Percentiles rank a stretch among this genome's conserved stretches.
phyloP scores from a whole-genome alignment of 192 early-diverging fungal genomes.

The Jimgerdemannia flammicorona region DNA sequence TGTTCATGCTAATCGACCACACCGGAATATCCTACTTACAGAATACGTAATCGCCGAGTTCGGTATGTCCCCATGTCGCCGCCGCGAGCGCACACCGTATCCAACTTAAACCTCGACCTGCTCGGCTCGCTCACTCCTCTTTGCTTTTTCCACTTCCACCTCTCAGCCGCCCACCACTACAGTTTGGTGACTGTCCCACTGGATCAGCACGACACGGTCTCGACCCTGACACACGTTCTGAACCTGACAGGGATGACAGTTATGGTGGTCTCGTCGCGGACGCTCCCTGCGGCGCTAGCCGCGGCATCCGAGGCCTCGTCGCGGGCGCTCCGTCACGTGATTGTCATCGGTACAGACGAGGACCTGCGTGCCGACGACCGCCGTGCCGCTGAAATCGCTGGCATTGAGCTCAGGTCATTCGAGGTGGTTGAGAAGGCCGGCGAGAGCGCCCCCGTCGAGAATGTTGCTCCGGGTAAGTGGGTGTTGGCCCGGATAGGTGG shows the following conservation, averaged over 20 bases:
- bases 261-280: slow-evolving; percentile 22
- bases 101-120: too few species aligned
- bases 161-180: slow-evolving; percentile 32
- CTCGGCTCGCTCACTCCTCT: not conserved
- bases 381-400: slow-evolving; percentile 1
- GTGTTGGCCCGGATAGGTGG: not conserved
- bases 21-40: not conserved
- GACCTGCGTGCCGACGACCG: slow-evolving; percentile 2
- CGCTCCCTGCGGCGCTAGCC: slow-evolving; percentile 14
- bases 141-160: slow-evolving; percentile 14
- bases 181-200: slow-evolving; percentile 31
- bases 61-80: not conserved
- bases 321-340: slow-evolving; percentile 4
- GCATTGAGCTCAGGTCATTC: slow-evolving; percentile 15
- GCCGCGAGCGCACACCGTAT: too few species aligned
- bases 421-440: slow-evolving; percentile 12
- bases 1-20: too few species aligned
- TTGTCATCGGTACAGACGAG: slow-evolving; percentile 12
- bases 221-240: slow-evolving; percentile 21
- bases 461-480: slow-evolving; percentile 18
- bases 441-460: not conserved
- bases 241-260: slow-evolving; percentile 34
- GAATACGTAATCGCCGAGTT: slow-evolving; percentile 4
- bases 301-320: not conserved
- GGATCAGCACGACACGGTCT: slow-evolving; percentile 21